These are phyloP conservation scores for Thermothielavioides terrestris DNA, from an alignment of 495 filamentous ascomycete genomes.

Conservation along the genomic window DNA sequence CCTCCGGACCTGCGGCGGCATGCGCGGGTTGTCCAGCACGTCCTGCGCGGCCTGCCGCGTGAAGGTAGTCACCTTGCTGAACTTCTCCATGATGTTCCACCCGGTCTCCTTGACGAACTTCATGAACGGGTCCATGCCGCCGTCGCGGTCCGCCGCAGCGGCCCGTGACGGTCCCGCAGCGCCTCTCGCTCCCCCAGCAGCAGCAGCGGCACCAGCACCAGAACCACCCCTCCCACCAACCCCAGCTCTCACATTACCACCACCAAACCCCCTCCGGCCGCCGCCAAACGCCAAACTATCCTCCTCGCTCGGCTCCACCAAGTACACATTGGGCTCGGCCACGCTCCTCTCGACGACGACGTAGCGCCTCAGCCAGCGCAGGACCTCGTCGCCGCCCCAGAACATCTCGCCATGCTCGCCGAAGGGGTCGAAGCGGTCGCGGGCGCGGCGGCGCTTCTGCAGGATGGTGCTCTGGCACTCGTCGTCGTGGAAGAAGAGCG, in stretches of 20 bases:
- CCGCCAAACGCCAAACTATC: constrained; percentile 75
- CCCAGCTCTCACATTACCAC: constrained; percentile 33
- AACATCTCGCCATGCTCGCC: constrained; percentile 76
- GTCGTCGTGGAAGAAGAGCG: constrained; percentile 92
- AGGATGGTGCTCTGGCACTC: constrained; percentile 94
- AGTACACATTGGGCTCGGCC: constrained; percentile 79
- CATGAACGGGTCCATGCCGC: constrained; percentile 88
- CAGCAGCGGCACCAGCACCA: constrained; percentile 20
- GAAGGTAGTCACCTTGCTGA: constrained; percentile 94
- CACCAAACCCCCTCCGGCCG: too few species aligned
- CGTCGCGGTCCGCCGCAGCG: constrained; percentile 42
- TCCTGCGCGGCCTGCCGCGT: constrained; percentile 87
- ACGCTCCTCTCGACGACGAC: constrained; percentile 70
- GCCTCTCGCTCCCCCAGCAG: constrained; percentile 9
- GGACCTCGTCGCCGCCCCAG: constrained; percentile 94
- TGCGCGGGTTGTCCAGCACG: constrained; percentile 75
- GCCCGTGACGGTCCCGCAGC: constrained; percentile 7
- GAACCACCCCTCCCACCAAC: constrained; percentile 17
- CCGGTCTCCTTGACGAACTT: constrained; percentile 92
- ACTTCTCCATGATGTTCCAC: constrained; percentile 91
- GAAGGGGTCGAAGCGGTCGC: constrained; percentile 86
- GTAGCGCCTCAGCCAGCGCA: constrained; percentile 83
- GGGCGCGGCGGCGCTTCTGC: constrained; percentile 76
- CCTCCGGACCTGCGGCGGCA: constrained; percentile 79
- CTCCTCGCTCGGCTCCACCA: constrained; percentile 78